Percentiles rank a stretch among this genome's conserved stretches.
These are phyloP conservation scores for Galerina marginata DNA, from an alignment of 768 basidiomycete species.

Conservation along the genomic window DNA sequence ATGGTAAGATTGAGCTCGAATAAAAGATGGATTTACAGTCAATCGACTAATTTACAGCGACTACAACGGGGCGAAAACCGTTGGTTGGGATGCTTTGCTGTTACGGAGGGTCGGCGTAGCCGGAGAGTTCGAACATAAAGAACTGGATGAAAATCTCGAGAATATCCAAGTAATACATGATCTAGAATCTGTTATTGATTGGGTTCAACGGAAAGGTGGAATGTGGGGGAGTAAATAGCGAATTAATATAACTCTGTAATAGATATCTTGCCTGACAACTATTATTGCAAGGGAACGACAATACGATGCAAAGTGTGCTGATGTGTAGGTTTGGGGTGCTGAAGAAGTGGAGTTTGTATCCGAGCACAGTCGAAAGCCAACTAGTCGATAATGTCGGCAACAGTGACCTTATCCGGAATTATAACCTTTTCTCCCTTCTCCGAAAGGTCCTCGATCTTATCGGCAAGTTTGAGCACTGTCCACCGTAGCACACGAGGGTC, in stretches of 20 bases:
- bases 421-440: slow-evolving; percentile 50
- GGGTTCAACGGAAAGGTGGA: neutral
- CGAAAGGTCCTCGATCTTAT: slow-evolving; percentile 73
- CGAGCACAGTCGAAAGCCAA: neutral
- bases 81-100: slow-evolving; percentile 63
- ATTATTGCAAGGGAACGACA: no score
- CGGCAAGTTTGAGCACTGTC: slow-evolving; percentile 80
- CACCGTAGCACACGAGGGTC: slow-evolving; percentile 87
- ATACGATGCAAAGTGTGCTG: no score
- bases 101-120: slow-evolving; percentile 55
- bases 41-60: slow-evolving; percentile 51
- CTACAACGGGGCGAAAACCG: slow-evolving; percentile 61
- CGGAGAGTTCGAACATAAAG: slow-evolving; percentile 52
- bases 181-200: slow-evolving; percentile 28
- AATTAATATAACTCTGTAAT: slow-evolving; percentile 11
- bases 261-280: neutral
- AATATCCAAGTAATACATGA: slow-evolving; percentile 42
- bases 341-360: no score
- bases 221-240: neutral
- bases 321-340: no score
- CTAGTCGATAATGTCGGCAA: slow-evolving; percentile 28
- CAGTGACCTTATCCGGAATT: slow-evolving; percentile 28
- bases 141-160: slow-evolving; percentile 43
- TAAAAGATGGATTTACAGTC: neutral
- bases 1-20: slow-evolving; percentile 47